Evolutionary conservation across 768 basidiomycete species (phyloP).

Genomic region (Clathrus columnatus): DNA sequence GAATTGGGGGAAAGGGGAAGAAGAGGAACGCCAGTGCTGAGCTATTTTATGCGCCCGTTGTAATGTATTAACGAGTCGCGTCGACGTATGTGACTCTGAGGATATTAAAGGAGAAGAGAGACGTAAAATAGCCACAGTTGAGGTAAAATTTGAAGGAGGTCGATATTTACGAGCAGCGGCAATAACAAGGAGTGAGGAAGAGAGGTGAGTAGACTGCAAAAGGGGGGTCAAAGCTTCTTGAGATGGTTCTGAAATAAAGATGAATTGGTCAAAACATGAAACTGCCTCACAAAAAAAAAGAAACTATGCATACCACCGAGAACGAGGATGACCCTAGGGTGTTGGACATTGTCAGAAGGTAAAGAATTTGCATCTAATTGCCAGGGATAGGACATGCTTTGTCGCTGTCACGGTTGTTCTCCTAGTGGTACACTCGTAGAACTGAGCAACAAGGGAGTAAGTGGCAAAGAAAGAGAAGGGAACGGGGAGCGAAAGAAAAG

Average conservation of each 20-base stretch:
- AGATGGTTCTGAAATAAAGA: slow-evolving; percentile 22
- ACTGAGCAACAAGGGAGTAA: not conserved
- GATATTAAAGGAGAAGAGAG: slow-evolving; percentile 25
- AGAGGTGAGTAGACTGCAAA: slow-evolving; percentile 25
- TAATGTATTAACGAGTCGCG: slow-evolving; percentile 28
- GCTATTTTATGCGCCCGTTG: slow-evolving; percentile 34
- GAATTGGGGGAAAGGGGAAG: slow-evolving; percentile 19
- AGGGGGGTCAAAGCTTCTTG: slow-evolving; percentile 25
- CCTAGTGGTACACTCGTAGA: not conserved
- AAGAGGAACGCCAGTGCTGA: slow-evolving; percentile 25
- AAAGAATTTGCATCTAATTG: slow-evolving; percentile 19
- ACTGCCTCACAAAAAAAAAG: not conserved
- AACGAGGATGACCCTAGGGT: slow-evolving; percentile 28
- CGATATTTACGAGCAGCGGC: slow-evolving; percentile 16
- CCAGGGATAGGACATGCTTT: slow-evolving; percentile 19
- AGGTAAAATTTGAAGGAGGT: slow-evolving; percentile 18
- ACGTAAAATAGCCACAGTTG: slow-evolving; percentile 27
- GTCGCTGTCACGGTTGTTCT: not conserved
- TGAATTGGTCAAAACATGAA: not conserved
- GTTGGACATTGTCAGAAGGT: slow-evolving; percentile 15
- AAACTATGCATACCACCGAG: slow-evolving; percentile 26
- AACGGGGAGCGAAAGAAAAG: not conserved
- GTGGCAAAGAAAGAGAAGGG: not conserved
- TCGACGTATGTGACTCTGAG: slow-evolving; percentile 23
- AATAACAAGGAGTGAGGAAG: slow-evolving; percentile 30